These are phyloP conservation scores for Citrus unshiu DNA, from an alignment of 345 rosid species.

Conservation along the genomic window DNA sequence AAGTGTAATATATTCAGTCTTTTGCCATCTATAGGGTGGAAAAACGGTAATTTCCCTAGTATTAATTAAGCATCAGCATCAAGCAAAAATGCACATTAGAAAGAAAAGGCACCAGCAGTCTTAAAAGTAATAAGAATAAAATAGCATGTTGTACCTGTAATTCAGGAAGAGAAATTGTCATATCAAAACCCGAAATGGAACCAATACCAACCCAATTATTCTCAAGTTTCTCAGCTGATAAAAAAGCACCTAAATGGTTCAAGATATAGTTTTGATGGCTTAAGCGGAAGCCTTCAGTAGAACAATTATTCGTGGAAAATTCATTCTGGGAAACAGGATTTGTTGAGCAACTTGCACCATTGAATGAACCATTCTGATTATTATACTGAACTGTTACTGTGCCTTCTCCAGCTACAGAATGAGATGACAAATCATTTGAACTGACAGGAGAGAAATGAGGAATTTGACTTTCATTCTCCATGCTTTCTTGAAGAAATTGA, in stretches of 20 bases:
- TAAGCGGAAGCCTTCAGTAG: constrained; percentile 26
- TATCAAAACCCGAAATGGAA: constrained; percentile 63
- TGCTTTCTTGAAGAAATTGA: constrained; percentile 42
- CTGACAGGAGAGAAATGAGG: constrained; percentile 51
- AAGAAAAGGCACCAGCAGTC: neutral
- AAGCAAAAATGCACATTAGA: neutral
- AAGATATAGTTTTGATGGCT: constrained; percentile 54
- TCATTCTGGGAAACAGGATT: constrained; percentile 24
- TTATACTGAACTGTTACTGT: constrained; percentile 24
- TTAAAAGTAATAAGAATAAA: constrained; percentile 1
- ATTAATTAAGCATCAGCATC: constrained; percentile 1
- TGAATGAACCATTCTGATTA: constrained; percentile 34
- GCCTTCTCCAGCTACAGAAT: constrained; percentile 34
- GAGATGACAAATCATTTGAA: constrained; percentile 39
- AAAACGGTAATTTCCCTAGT: neutral
- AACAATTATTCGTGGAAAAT: constrained; percentile 16
- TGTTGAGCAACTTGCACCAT: constrained; percentile 36
- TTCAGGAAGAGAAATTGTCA: constrained; percentile 68
- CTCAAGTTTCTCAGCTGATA: constrained; percentile 47
- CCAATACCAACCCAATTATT: constrained; percentile 64
- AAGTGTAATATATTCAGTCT: no score
- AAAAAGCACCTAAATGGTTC: constrained; percentile 49
- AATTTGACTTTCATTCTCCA: constrained; percentile 42
- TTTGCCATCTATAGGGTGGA: no score
- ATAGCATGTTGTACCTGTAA: constrained; percentile 46